phyloP scores from a whole-genome alignment of 768 basidiomycete genomes.

The Phylloporus sp. region DNA sequence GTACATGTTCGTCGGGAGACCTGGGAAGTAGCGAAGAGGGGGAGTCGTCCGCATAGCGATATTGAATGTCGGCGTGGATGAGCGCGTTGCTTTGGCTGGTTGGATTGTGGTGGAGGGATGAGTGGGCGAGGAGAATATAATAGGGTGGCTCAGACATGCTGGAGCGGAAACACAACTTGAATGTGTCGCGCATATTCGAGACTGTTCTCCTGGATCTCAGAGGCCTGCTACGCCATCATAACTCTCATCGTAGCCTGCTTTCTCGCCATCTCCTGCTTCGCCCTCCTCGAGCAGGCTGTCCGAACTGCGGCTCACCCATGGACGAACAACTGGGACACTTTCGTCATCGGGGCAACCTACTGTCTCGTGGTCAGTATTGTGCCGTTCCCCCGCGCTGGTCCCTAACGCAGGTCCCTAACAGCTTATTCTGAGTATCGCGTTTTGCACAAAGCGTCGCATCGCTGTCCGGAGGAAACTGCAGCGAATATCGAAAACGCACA shows the following conservation, averaged over 20 bases:
- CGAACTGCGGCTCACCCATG: constrained; percentile 58
- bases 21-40: constrained; percentile 62
- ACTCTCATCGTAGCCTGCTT: constrained; percentile 49
- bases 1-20: constrained; percentile 61
- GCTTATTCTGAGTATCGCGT: constrained; percentile 55
- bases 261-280: constrained; percentile 58
- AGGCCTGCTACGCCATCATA: constrained; percentile 50
- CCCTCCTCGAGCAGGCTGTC: constrained; percentile 69
- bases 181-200: constrained; percentile 35
- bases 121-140: constrained; percentile 67
- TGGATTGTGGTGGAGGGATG: constrained; percentile 37
- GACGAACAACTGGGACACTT: constrained; percentile 61
- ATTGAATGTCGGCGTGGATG: constrained; percentile 70
- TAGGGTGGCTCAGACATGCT: constrained; percentile 44
- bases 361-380: constrained; percentile 55
- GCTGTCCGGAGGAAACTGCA: constrained; percentile 62
- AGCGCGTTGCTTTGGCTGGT: constrained; percentile 35
- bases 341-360: constrained; percentile 70
- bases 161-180: not conserved
- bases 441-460: constrained; percentile 67
- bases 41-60: constrained; percentile 78
- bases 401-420: constrained; percentile 20
- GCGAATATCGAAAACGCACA: constrained; percentile 61
- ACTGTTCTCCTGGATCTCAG: constrained; percentile 48
- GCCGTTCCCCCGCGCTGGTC: not conserved